These are phyloP conservation scores for Magnolia sinica DNA, from an alignment of 164 flowering plant species.

Conservation along the genomic window DNA sequence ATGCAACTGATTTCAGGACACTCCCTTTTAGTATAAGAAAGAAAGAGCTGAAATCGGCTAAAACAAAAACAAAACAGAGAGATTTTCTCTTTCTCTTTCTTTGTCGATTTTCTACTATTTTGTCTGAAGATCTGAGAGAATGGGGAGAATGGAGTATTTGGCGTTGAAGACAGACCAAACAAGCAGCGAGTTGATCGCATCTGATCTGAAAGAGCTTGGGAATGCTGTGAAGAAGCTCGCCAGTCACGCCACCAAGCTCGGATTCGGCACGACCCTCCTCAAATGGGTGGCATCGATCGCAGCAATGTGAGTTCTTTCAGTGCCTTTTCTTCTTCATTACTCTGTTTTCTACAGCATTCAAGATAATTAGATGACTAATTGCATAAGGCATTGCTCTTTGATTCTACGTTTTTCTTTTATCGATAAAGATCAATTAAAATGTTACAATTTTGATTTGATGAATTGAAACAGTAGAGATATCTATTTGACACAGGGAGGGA, in stretches of 20 bases:
- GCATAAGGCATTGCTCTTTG: no score
- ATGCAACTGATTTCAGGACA: not conserved
- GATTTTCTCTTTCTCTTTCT: not conserved
- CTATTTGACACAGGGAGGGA: no score
- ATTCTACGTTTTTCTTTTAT: no score
- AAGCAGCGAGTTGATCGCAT: conserved; percentile 21
- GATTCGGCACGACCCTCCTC: conserved; percentile 63
- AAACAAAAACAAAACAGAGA: not conserved
- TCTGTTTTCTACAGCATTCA: no score
- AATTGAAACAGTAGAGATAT: no score
- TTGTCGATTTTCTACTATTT: not conserved
- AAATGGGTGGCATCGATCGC: conserved; percentile 82
- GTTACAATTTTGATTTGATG: no score
- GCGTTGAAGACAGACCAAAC: conserved; percentile 46
- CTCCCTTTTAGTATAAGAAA: not conserved
- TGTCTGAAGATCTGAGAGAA: not conserved
- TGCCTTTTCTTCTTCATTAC: no score
- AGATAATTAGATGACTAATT: no score
- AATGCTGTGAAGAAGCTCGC: conserved; percentile 47
- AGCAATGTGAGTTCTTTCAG: conserved; percentile 55
- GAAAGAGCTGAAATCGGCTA: not conserved
- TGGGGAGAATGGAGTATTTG: conserved; percentile 42
- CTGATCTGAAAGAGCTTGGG: conserved; percentile 54
- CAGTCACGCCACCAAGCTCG: conserved; percentile 38
- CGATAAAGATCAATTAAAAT: no score